Conservation (phyloP, 2,329 filamentous ascomycete genomes). For the Penicillium sp. region DNA sequence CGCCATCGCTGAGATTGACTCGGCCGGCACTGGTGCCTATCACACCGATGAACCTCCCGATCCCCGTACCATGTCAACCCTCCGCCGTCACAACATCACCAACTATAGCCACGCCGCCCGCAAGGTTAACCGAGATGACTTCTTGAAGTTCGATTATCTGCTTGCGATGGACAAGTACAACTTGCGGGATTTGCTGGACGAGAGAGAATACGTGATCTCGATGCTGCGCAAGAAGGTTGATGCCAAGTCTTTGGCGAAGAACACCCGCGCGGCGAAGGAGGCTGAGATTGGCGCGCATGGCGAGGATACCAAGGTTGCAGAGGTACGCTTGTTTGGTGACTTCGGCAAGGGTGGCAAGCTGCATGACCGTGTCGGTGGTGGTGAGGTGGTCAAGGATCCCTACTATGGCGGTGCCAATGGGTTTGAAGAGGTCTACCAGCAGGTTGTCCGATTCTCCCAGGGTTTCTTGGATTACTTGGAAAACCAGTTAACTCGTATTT, state of each 20-base stretch:
- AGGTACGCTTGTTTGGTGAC: slow-evolving; percentile 78
- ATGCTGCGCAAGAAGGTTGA: slow-evolving; percentile 42
- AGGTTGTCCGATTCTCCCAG: slow-evolving; percentile 68
- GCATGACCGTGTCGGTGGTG: slow-evolving; percentile 36
- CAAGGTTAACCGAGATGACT: slow-evolving; percentile 67
- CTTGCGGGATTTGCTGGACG: slow-evolving; percentile 61
- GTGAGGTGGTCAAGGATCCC: slow-evolving; percentile 76
- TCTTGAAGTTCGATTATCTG: slow-evolving; percentile 83
- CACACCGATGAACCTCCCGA: slow-evolving; percentile 75
- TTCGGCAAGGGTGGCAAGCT: slow-evolving; percentile 57
- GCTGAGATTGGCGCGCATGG: slow-evolving; percentile 31
- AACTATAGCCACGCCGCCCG: slow-evolving; percentile 73
- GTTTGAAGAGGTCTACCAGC: slow-evolving; percentile 81
- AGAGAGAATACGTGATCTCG: slow-evolving; percentile 49
- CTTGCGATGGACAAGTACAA: slow-evolving; percentile 91
- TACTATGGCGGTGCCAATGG: slow-evolving; percentile 85
- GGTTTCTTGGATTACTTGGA: slow-evolving; percentile 64
- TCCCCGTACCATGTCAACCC: slow-evolving; percentile 72
- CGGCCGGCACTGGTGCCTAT: slow-evolving; percentile 85
- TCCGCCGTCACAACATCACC: slow-evolving; percentile 67
- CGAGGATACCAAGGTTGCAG: slow-evolving; percentile 39
- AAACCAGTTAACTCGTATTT: slow-evolving; percentile 9
- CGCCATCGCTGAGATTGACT: slow-evolving; percentile 68
- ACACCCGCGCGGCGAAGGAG: slow-evolving; percentile 36
- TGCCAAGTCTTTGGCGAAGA: slow-evolving; percentile 23